Evolutionary conservation across 2,329 filamentous ascomycete genomes (phyloP).

Genomic region (Calonectria hawksworthii): DNA sequence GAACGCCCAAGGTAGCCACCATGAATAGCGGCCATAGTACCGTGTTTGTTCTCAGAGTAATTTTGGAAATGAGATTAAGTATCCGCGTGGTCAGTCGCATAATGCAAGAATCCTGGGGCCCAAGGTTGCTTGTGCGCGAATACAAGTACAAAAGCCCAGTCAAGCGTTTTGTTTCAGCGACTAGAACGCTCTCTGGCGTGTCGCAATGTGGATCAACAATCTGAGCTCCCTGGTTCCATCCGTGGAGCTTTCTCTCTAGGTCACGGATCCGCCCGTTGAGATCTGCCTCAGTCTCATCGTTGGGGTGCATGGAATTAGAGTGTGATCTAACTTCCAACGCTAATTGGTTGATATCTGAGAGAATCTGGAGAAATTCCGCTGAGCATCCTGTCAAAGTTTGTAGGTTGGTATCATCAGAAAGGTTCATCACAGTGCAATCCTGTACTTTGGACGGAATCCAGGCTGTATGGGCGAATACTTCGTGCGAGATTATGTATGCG

Average conservation of each 20-base stretch:
- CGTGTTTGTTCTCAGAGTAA: conserved; percentile 45
- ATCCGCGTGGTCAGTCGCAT: conserved; percentile 39
- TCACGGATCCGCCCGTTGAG: neutral
- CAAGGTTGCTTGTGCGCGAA: conserved; percentile 42
- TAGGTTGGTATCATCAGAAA: conserved; percentile 30
- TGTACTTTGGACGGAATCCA: conserved; percentile 5
- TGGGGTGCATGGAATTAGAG: neutral
- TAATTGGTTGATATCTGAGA: conserved; percentile 30
- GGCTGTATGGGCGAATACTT: conserved; percentile 34
- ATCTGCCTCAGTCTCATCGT: neutral
- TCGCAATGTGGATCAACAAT: neutral
- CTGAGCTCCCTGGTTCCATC: neutral
- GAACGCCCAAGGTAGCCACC: conserved; percentile 46
- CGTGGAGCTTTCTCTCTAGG: neutral
- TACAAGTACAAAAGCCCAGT: conserved; percentile 48
- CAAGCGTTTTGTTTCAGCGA: conserved; percentile 45
- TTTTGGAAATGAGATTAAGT: conserved; percentile 38
- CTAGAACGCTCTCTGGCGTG: conserved; percentile 22
- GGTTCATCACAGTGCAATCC: neutral
- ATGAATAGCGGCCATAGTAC: conserved; percentile 49
- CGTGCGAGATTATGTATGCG: conserved; percentile 40
- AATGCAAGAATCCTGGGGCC: conserved; percentile 43
- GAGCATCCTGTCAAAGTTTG: conserved; percentile 36
- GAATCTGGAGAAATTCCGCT: conserved; percentile 28
- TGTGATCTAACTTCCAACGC: neutral